A percentile compares a stretch with the other conserved stretches of the same genome.
Conservation (phyloP, 2,329 filamentous ascomycete species). For the Cordyceps farinosa region DNA sequence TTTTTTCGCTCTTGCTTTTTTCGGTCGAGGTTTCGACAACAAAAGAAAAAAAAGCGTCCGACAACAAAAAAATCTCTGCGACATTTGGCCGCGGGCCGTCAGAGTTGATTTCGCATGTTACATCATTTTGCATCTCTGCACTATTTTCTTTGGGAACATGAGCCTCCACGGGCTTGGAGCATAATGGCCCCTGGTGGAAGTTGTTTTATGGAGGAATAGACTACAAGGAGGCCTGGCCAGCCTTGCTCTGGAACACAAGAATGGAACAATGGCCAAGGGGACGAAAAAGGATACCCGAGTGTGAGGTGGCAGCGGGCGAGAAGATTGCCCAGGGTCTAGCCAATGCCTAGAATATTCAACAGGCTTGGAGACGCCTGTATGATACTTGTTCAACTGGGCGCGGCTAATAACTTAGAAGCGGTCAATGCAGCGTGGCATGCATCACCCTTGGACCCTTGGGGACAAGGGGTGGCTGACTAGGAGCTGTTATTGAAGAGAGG, state of each 20-base stretch:
- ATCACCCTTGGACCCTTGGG: constrained; percentile 10
- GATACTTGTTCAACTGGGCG: constrained; percentile 5
- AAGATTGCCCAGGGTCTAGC: constrained; percentile 1
- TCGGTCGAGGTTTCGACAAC: constrained; percentile 28
- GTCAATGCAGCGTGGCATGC: constrained; percentile 13
- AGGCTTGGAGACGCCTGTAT: constrained; percentile 11
- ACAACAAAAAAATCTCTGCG: constrained; percentile 36
- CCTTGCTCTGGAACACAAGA: constrained; percentile 31
- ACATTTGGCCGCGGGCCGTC: constrained; percentile 35
- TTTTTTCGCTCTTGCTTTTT: constrained; percentile 23
- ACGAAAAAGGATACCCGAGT: constrained; percentile 21
- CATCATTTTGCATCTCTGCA: constrained; percentile 24
- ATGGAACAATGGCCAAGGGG: constrained; percentile 29
- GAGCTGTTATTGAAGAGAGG: constrained; percentile 8
- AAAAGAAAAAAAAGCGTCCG: constrained; percentile 28
- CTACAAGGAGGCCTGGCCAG: constrained; percentile 29
- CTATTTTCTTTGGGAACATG: constrained; percentile 16
- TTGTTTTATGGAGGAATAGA: constrained; percentile 23
- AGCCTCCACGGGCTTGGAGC: constrained; percentile 20
- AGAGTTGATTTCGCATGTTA: constrained; percentile 27
- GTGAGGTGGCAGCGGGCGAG: constrained; percentile 9
- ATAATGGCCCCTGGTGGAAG: constrained; percentile 17
- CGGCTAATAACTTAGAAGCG: constrained; percentile 10
- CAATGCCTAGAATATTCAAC: constrained; percentile 5
- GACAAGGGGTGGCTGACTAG: constrained; percentile 9